These are phyloP conservation scores for Ballota nigra DNA, from an alignment of 257 asterid genomes.

Conservation along the genomic window DNA sequence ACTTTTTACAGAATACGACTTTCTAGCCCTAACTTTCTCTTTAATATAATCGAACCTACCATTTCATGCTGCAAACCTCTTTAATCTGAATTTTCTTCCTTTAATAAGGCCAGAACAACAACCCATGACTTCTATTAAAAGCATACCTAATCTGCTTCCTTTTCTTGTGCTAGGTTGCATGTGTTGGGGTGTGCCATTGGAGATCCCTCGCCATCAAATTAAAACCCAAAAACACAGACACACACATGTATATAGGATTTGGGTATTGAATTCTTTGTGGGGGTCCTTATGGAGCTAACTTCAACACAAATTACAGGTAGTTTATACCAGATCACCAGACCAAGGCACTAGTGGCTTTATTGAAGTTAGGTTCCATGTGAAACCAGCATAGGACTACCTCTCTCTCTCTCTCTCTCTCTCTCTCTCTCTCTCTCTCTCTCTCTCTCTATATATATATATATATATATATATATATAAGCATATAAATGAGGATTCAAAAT, in stretches of 20 bases:
- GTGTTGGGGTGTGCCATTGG: background rate
- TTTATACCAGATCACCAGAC: background rate
- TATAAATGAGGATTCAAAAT: constrained; percentile 4
- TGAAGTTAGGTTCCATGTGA: too few species aligned
- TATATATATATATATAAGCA: background rate
- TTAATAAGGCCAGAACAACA: background rate
- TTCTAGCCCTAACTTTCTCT: background rate
- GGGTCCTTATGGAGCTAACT: background rate
- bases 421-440: too few species aligned
- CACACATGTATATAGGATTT: background rate
- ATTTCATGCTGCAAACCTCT: background rate
- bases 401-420: too few species aligned
- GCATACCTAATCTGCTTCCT: background rate
- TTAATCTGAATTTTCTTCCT: background rate
- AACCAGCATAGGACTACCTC: too few species aligned
- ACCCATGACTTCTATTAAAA: background rate
- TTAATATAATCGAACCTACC: background rate
- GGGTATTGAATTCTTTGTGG: background rate
- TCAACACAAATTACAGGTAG: background rate
- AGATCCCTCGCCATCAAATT: background rate
- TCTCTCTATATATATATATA: too few species aligned
- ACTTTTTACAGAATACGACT: background rate
- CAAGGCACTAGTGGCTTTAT: background rate
- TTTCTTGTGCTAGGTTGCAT: background rate
- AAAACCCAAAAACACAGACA: background rate